These are phyloP conservation scores for Gossypium stocksii DNA, from an alignment of 345 rosid genomes.

Conservation along the genomic window DNA sequence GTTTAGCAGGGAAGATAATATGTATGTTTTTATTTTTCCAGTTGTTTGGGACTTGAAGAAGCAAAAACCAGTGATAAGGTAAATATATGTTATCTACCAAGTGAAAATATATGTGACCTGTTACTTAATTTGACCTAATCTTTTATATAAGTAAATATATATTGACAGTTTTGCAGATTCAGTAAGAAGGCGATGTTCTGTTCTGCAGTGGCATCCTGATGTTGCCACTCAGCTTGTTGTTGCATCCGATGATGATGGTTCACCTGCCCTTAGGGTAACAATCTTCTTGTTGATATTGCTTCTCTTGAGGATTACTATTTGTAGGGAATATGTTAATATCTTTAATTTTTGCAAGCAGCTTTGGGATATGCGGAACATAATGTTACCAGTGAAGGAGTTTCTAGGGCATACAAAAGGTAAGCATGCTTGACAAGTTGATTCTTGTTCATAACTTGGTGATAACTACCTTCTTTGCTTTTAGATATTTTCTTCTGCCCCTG, in stretches of 20 bases:
- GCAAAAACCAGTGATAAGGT: slow-evolving; percentile 94
- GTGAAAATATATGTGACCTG: background rate
- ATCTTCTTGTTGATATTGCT: slow-evolving; percentile 4
- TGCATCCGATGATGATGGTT: slow-evolving; percentile 91
- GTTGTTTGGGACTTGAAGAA: slow-evolving; percentile 98
- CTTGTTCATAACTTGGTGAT: background rate
- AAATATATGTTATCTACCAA: slow-evolving; percentile 23
- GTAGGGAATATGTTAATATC: background rate
- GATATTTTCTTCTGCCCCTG: background rate
- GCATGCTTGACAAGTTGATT: slow-evolving; percentile 11
- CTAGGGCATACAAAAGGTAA: slow-evolving; percentile 89
- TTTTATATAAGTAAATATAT: background rate
- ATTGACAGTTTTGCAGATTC: slow-evolving; percentile 84
- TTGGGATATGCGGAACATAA: slow-evolving; percentile 94
- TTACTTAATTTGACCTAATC: slow-evolving; percentile 14
- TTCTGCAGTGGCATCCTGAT: slow-evolving; percentile 99
- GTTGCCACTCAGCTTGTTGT: slow-evolving; percentile 93
- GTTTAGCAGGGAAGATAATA: background rate
- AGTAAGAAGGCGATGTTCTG: slow-evolving; percentile 81
- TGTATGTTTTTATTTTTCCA: slow-evolving; percentile 28
- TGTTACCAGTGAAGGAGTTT: slow-evolving; percentile 86
- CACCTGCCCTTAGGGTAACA: slow-evolving; percentile 75
- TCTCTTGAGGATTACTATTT: background rate
- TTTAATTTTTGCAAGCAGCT: slow-evolving; percentile 53
- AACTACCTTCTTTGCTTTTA: background rate